Evolutionary conservation across 2,329 filamentous ascomycete genomes (phyloP).

Genomic region (Ophiostoma piceae): DNA sequence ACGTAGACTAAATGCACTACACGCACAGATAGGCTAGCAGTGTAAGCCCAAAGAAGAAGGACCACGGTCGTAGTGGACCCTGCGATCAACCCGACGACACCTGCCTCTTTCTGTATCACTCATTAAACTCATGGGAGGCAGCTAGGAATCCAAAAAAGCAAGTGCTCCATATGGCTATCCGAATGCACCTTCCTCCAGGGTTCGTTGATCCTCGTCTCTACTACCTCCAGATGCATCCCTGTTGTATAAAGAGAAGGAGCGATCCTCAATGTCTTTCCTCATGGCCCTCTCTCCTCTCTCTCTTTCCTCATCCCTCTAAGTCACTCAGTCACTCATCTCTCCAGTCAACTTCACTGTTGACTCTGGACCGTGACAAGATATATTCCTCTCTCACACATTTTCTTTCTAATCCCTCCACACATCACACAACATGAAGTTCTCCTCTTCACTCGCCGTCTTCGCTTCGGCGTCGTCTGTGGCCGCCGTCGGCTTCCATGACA

Average conservation of each 20-base stretch:
- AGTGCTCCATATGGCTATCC: not conserved
- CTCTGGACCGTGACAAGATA: conserved; percentile 1
- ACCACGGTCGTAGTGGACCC: conserved; percentile 5
- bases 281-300: not conserved
- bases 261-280: conserved; percentile 1
- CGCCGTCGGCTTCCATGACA: conserved; percentile 17
- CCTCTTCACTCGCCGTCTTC: conserved; percentile 16
- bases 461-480: conserved; percentile 15
- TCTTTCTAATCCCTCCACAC: too few species aligned
- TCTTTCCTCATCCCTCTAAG: conserved; percentile 5
- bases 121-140: not conserved
- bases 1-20: not conserved
- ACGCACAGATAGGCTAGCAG: not conserved
- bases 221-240: conserved; percentile 4
- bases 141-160: not conserved
- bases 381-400: not conserved
- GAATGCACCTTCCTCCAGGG: not conserved
- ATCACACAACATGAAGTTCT: conserved; percentile 16
- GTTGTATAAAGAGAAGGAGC: conserved; percentile 4
- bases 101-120: conserved; percentile 20
- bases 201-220: not conserved
- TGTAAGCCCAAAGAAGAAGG: conserved; percentile 5
- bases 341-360: not conserved
- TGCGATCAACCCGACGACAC: conserved; percentile 17
- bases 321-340: conserved; percentile 1